phyloP scores from a whole-genome alignment of 352 stramenopile species.

The Phytophthora pisi region DNA sequence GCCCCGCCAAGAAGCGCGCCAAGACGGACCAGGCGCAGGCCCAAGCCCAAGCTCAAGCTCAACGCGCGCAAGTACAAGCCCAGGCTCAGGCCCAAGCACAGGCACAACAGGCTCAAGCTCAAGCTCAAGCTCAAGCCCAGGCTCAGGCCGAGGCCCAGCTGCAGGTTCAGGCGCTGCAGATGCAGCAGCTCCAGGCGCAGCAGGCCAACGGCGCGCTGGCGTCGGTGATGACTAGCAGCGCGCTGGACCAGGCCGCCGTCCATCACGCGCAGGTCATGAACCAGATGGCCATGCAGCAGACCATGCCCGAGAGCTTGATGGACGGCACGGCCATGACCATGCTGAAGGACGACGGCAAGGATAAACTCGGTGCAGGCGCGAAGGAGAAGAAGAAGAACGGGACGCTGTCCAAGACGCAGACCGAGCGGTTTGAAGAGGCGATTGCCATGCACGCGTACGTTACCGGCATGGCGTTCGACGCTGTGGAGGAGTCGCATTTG shows the following conservation, averaged over 20 bases:
- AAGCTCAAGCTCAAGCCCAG: background rate
- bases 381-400: slow-evolving; percentile 62
- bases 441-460: slow-evolving; percentile 85
- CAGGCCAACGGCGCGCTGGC: slow-evolving; percentile 25
- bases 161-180: slow-evolving; percentile 14
- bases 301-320: slow-evolving; percentile 70
- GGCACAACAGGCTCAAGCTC: background rate
- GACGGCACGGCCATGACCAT: slow-evolving; percentile 56
- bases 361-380: slow-evolving; percentile 2
- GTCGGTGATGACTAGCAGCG: slow-evolving; percentile 24
- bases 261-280: slow-evolving; percentile 78
- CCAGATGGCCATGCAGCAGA: slow-evolving; percentile 78
- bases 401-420: slow-evolving; percentile 66
- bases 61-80: background rate
- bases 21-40: slow-evolving; percentile 41
- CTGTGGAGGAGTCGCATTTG: slow-evolving; percentile 73
- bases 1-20: slow-evolving; percentile 63
- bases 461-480: slow-evolving; percentile 81
- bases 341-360: slow-evolving; percentile 54
- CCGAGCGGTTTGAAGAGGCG: slow-evolving; percentile 76
- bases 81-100: slow-evolving; percentile 21
- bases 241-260: slow-evolving; percentile 54
- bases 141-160: slow-evolving; percentile 21
- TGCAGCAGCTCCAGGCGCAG: slow-evolving; percentile 22
- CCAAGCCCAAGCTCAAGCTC: background rate